phyloP scores from a whole-genome alignment of 2,329 filamentous ascomycete genomes.

The Penicillium sp. region DNA sequence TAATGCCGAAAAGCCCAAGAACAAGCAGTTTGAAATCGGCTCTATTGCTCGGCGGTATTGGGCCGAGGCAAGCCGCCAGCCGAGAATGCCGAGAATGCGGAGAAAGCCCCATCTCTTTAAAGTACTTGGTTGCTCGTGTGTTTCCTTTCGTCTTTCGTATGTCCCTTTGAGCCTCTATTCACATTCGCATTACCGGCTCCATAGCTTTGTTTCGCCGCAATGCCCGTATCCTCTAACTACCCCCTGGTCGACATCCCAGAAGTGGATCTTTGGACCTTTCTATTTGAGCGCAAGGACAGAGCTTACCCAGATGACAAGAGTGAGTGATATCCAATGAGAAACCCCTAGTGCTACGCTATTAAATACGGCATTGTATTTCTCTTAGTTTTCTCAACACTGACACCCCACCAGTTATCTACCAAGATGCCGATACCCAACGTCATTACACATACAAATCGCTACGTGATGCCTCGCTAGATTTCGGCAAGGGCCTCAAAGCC shows the following conservation, averaged over 20 bases:
- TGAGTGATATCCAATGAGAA: slow-evolving; percentile 30
- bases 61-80: slow-evolving; percentile 17
- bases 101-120: slow-evolving; percentile 7
- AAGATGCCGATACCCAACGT: slow-evolving; percentile 61
- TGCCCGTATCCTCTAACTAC: slow-evolving; percentile 64
- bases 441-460: slow-evolving; percentile 64
- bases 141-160: neutral
- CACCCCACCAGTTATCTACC: slow-evolving; percentile 58
- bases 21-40: neutral
- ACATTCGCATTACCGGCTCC: slow-evolving; percentile 11
- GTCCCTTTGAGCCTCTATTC: neutral
- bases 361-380: neutral
- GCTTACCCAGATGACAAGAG: slow-evolving; percentile 64
- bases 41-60: neutral
- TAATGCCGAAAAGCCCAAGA: neutral
- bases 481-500: slow-evolving; percentile 69
- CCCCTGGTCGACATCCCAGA: slow-evolving; percentile 60
- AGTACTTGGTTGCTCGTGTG: neutral
- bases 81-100: slow-evolving; percentile 15
- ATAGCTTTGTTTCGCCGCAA: slow-evolving; percentile 16
- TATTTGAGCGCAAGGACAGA: slow-evolving; percentile 62
- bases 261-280: slow-evolving; percentile 66
- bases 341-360: neutral
- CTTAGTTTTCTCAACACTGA: slow-evolving; percentile 5
- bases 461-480: slow-evolving; percentile 58